A percentile compares a stretch with the other conserved stretches of the same genome.
Evolutionary conservation across 2,329 filamentous ascomycete genomes (phyloP).

Genomic region (Ceratocystiopsis brevicomis): DNA sequence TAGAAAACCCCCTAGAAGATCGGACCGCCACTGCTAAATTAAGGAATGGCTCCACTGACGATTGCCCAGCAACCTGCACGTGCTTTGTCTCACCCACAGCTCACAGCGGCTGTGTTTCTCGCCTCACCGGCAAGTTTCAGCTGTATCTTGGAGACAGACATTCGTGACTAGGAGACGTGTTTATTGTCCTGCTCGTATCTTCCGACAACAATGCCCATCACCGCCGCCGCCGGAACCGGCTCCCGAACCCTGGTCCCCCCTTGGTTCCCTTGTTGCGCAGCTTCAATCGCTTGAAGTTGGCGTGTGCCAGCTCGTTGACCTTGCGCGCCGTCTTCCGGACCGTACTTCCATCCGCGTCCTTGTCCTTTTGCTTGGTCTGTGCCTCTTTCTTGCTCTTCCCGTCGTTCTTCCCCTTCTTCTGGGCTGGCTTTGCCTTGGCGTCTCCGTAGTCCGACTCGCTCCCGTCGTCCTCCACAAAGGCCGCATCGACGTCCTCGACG

Average conservation of each 20-base stretch:
- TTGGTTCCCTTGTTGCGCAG: constrained; percentile 43
- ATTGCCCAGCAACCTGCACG: too few relatives aligned
- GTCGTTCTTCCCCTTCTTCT: constrained; percentile 11
- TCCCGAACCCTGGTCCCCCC: constrained; percentile 37
- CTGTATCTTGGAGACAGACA: too few relatives aligned
- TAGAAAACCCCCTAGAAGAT: too few relatives aligned
- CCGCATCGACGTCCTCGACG: too few relatives aligned
- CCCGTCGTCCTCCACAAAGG: too few relatives aligned
- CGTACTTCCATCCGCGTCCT: constrained; percentile 17
- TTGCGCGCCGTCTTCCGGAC: constrained; percentile 37
- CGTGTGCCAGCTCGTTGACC: constrained; percentile 43
- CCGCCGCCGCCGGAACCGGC: constrained; percentile 35
- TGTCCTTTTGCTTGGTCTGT: constrained; percentile 3
- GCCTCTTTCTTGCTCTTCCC: constrained; percentile 12
- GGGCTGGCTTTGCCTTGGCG: constrained; percentile 10
- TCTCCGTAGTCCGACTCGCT: constrained; percentile 5
- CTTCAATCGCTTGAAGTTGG: constrained; percentile 49
- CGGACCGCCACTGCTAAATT: too few relatives aligned
- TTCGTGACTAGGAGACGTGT: too few relatives aligned
- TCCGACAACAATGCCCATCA: constrained; percentile 11
- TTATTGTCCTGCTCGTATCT: too few relatives aligned
- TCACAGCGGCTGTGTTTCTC: too few relatives aligned
- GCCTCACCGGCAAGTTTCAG: too few relatives aligned
- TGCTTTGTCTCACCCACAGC: too few relatives aligned
- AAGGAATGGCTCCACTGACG: too few relatives aligned